These are phyloP conservation scores for Hordeum pubiflorum DNA, from an alignment of 202 grass and related monocot genomes.

Conservation along the genomic window DNA sequence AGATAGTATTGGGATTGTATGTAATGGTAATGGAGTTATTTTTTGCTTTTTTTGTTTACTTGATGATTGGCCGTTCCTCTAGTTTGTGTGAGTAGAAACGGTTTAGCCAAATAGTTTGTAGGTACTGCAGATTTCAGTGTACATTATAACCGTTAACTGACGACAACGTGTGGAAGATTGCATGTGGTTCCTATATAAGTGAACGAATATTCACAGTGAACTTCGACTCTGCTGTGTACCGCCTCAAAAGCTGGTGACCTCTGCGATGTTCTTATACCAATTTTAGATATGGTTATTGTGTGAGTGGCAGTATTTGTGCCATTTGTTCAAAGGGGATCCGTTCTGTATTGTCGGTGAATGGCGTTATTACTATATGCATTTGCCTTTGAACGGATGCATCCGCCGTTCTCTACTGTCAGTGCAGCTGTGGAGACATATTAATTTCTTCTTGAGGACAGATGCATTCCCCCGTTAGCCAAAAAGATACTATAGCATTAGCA, in stretches of 20 bases:
- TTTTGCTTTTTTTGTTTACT: not conserved
- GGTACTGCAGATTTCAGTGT: conserved; percentile 35
- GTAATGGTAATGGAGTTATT: conserved; percentile 28
- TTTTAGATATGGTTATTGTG: not conserved
- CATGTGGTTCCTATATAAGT: conserved; percentile 6
- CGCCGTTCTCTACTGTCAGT: not conserved
- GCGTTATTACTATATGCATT: not conserved
- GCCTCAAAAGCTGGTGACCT: not conserved
- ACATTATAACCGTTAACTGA: conserved; percentile 35
- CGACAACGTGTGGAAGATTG: conserved; percentile 18
- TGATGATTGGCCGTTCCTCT: not conserved
- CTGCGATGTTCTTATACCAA: not conserved
- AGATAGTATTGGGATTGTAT: conserved; percentile 1
- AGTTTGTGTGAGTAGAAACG: conserved; percentile 32
- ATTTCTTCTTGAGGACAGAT: not conserved
- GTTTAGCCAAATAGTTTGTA: conserved; percentile 26
- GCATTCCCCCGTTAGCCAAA: not conserved
- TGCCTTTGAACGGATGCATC: not conserved
- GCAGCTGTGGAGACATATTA: not conserved
- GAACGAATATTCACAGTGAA: not conserved
- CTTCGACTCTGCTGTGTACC: not conserved
- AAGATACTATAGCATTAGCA: not conserved
- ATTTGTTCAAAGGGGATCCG: not conserved
- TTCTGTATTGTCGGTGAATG: not conserved
- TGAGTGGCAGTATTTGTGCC: not conserved